Conservation (phyloP, 768 basidiomycete genomes). For the Postia placenta region DNA sequence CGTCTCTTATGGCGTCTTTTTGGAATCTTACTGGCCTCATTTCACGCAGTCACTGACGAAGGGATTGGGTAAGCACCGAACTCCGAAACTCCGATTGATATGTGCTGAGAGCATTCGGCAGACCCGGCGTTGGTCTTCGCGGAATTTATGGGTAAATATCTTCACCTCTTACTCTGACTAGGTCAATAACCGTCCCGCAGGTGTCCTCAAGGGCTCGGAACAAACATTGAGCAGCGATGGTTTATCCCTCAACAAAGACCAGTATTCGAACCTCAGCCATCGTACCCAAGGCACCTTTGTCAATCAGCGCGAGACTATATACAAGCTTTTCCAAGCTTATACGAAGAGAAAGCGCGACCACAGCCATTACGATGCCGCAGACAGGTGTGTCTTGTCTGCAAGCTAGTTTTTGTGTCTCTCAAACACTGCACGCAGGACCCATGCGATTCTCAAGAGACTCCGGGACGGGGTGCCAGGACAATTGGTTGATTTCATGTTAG, state of each 20-base stretch:
- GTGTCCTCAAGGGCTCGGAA: constrained; percentile 66
- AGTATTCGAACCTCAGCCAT: constrained; percentile 44
- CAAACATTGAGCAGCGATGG: constrained; percentile 29
- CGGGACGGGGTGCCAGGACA: constrained; percentile 28
- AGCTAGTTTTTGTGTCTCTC: not conserved
- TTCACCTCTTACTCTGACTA: not conserved
- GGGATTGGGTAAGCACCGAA: constrained; percentile 37
- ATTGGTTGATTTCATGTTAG: constrained; percentile 52
- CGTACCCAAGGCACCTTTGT: constrained; percentile 53
- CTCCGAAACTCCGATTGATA: not conserved
- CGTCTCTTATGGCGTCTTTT: constrained; percentile 42
- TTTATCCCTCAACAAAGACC: constrained; percentile 35
- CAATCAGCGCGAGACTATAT: constrained; percentile 39
- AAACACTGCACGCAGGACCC: constrained; percentile 34
- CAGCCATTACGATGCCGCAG: constrained; percentile 51
- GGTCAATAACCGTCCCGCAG: constrained; percentile 18
- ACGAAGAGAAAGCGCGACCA: constrained; percentile 37
- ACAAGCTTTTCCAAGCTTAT: constrained; percentile 50
- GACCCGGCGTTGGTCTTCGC: constrained; percentile 58
- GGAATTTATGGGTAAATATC: constrained; percentile 49
- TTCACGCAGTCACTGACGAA: constrained; percentile 46
- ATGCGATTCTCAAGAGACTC: constrained; percentile 38
- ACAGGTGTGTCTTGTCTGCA: constrained; percentile 34
- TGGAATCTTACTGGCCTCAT: constrained; percentile 51
- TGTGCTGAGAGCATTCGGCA: too few species aligned